Base-by-base conservation (phyloP, 2,329 filamentous ascomycete genomes). In the Xylariaceae sp. region DNA sequence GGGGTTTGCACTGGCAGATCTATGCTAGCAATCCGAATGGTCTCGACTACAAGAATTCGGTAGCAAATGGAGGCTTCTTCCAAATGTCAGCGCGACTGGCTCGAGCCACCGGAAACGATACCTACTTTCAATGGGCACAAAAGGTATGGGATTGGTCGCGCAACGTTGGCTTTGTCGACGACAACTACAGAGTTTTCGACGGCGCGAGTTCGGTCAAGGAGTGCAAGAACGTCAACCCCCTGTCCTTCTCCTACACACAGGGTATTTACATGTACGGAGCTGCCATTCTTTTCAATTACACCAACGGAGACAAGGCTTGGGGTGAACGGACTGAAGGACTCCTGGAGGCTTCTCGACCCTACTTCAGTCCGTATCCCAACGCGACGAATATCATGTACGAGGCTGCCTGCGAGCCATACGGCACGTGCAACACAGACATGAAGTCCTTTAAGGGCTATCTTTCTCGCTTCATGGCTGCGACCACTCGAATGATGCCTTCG, bases 41-140 rank as follows among this genome's bases (percentile, higher is more conserved):
- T 11, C 87, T 92, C 71, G 81, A 85, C 68, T 94, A 95, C 81
- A 94, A 92, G 75, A 93, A 93, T 76, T 82, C 86, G 13, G 84
- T 92, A 66, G 87, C 86, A 62, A 94, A 94, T 72, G 90, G 89
- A 48, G 87, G 86, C n/a, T 85, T 94, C 71, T 92, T 95, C 73
- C 88, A 92, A 68, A 80, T 96, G 10, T 86, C 88, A 3, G 89
- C 90, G 0, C 86, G 90, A 15, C 79, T 93, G 11, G 88, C 87
- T 30, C 83, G 87, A 51, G 86, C 84, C 61, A 89, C 87, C 0
- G 84, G 84, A 13, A 87, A 89, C 67, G 72, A 80, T 53, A 87
- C 82, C 0, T 89, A 89, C 66, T 63, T 76, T 11, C 80, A 88
- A 15, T 90, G 87, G 88, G 87, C 88, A 1, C 72, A 78, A 51